Conservation (phyloP, 164 flowering plant species). For the Taxillus chinensis region DNA sequence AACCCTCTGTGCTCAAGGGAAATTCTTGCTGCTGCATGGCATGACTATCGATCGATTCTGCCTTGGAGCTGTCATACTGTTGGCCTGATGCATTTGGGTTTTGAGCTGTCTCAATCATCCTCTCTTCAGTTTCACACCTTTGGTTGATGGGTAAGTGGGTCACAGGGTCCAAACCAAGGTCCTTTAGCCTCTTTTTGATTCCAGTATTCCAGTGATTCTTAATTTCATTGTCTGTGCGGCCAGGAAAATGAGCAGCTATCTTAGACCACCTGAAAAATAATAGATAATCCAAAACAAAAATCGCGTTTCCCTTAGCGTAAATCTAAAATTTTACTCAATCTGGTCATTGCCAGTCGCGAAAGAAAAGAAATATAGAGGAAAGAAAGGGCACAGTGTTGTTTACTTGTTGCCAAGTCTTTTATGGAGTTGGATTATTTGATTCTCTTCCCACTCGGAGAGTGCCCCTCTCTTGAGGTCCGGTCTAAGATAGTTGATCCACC, state of each 20-base stretch:
- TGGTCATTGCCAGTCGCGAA: not conserved
- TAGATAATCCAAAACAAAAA: too few relatives aligned
- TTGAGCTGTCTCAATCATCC: not conserved
- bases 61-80: conserved; percentile 5
- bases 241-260: conserved; percentile 65
- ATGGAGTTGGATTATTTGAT: conserved; percentile 65
- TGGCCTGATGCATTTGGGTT: not conserved
- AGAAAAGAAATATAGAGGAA: not conserved
- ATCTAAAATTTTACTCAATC: not conserved
- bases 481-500: conserved; percentile 32
- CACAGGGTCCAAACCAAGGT: conserved; percentile 47
- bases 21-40: not conserved
- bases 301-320: too few relatives aligned
- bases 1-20: not conserved
- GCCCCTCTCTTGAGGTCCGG: conserved; percentile 75
- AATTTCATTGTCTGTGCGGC: conserved; percentile 72
- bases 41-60: not conserved
- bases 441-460: conserved; percentile 49
- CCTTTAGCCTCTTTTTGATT: conserved; percentile 56
- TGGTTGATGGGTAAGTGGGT: conserved; percentile 41
- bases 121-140: not conserved
- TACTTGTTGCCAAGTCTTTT: conserved; percentile 60
- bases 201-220: conserved; percentile 76
- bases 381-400: not conserved
- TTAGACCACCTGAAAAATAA: conserved; percentile 54